Percentiles rank a stretch among this genome's conserved stretches.
Evolutionary conservation across 345 rosid species (phyloP).

Genomic region (Ceriops zippeliana): DNA sequence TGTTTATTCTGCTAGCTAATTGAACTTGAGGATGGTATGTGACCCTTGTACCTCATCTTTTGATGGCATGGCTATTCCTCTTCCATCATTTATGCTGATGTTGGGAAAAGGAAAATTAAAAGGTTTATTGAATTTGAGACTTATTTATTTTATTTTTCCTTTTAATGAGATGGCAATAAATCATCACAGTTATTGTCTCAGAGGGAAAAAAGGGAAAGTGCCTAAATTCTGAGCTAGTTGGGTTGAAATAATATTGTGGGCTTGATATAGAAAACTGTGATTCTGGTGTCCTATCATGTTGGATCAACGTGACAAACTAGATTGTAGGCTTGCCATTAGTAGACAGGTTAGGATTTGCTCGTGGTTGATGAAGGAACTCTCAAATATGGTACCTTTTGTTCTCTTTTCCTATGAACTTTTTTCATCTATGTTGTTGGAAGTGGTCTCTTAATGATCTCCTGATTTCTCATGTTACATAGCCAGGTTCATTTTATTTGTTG

Average conservation of each 20-base stretch:
- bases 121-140: background rate
- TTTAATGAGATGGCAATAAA: no score
- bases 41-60: background rate
- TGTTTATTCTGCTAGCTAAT: background rate
- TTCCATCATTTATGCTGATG: background rate
- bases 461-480: background rate
- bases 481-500: background rate
- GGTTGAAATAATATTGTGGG: no score
- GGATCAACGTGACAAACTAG: background rate
- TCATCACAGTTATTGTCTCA: no score
- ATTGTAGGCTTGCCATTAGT: background rate
- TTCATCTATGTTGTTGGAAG: no score
- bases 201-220: no score
- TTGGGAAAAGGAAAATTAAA: no score
- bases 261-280: background rate
- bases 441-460: background rate
- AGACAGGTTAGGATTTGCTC: background rate
- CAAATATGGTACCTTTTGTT: background rate
- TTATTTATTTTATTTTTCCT: background rate
- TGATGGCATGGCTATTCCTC: background rate
- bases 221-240: no score
- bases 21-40: background rate
- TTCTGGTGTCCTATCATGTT: background rate
- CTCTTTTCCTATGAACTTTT: no score
- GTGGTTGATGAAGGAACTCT: background rate